Conservation (phyloP, 148 eudicot species). For the Spergularia marina region DNA sequence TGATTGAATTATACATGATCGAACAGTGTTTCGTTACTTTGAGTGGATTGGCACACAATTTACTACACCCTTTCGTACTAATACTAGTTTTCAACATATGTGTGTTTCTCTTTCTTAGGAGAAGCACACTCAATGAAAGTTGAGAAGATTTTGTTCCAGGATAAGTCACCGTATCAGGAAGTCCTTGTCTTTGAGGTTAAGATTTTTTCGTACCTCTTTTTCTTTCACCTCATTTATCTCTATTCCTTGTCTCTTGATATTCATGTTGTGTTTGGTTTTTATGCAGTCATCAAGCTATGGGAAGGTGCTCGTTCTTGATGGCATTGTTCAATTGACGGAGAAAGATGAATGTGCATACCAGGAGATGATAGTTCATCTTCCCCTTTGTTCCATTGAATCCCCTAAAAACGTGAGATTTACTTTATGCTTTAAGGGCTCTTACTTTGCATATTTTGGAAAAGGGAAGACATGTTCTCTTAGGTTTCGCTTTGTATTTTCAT, state of each 20-base stretch:
- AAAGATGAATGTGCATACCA: slow-evolving; percentile 96
- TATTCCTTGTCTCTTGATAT: slow-evolving; percentile 3
- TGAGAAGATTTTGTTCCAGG: slow-evolving; percentile 65
- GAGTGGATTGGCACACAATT: background rate
- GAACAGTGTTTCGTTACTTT: background rate
- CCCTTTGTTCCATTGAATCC: slow-evolving; percentile 81
- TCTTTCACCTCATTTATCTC: background rate
- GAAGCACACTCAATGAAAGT: slow-evolving; percentile 92
- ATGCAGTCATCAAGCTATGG: slow-evolving; percentile 78
- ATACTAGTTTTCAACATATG: background rate
- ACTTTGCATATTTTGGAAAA: background rate
- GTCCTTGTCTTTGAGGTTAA: slow-evolving; percentile 87
- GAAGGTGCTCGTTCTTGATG: slow-evolving; percentile 91
- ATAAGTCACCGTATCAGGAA: slow-evolving; percentile 77
- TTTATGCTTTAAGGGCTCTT: background rate
- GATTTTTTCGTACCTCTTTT: background rate
- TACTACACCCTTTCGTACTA: background rate
- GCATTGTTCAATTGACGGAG: slow-evolving; percentile 87
- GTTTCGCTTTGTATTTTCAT: background rate
- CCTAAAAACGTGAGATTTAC: slow-evolving; percentile 63
- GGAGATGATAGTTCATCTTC: slow-evolving; percentile 96
- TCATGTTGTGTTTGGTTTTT: slow-evolving; percentile 11
- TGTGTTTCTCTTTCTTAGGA: slow-evolving; percentile 38
- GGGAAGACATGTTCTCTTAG: background rate
- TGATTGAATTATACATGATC: background rate